These are phyloP conservation scores for Vanrija humicola DNA, from an alignment of 1,284 basidiomycete genomes.

Conservation along the genomic window DNA sequence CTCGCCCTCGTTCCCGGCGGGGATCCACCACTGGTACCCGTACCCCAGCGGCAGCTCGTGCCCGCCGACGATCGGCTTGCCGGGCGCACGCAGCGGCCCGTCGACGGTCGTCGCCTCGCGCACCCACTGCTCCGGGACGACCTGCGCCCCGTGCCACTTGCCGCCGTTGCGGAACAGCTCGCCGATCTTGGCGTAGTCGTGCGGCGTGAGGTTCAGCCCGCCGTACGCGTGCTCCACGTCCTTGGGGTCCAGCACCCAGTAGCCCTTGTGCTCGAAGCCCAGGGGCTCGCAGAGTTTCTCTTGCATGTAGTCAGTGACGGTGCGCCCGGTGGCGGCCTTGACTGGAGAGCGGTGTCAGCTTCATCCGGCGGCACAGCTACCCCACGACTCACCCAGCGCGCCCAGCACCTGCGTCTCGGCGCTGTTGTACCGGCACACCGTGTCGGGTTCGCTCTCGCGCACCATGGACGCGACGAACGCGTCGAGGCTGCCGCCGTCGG, in stretches of 20 bases:
- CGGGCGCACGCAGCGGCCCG: neutral
- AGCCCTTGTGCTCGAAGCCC: neutral
- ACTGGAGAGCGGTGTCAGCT: neutral
- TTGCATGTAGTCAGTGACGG: slow-evolving; percentile 1
- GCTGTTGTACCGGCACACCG: neutral
- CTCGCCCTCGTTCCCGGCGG: neutral
- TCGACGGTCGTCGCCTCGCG: neutral
- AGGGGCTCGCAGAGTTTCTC: slow-evolving; percentile 1
- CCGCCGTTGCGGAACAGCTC: slow-evolving; percentile 7
- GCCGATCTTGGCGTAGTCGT: slow-evolving; percentile 13
- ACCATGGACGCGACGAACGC: neutral
- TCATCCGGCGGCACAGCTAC: no score
- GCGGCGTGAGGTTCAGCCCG: slow-evolving; percentile 1
- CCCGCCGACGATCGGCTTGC: neutral
- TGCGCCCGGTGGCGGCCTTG: neutral
- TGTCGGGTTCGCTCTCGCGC: neutral
- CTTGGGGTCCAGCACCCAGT: neutral
- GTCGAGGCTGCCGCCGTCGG: neutral
- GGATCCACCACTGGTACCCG: slow-evolving; percentile 2
- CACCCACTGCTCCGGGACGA: neutral
- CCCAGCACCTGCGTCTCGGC: slow-evolving; percentile 2
- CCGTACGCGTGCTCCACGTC: neutral
- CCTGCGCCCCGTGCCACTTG: neutral
- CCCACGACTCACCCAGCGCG: neutral
- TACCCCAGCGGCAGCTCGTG: neutral